Evolutionary conservation across 2,329 filamentous ascomycete genomes (phyloP), one percentile per base, ranked within the genome.

Genomic region (Cladobotryum mycophilum): DNA sequence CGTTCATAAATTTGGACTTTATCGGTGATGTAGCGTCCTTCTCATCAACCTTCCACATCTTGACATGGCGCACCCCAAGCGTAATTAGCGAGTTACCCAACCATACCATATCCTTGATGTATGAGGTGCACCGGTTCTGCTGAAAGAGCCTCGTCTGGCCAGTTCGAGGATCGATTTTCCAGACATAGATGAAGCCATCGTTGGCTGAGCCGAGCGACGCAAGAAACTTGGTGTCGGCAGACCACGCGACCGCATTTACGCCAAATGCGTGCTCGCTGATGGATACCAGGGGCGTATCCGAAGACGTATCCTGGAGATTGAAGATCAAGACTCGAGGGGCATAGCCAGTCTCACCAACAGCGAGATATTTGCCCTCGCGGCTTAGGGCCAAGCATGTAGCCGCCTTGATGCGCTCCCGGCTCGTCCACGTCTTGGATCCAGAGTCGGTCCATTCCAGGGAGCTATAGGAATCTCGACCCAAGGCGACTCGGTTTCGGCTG

Each of bases 271-370:
- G 93, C 63, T 99, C 93, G 49, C 82, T 88, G 50, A 99, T 81
- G 35, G 88, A 89, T 2, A 90, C 88, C 6, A 96, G 75, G 2
- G 93, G 93, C 1, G 79, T 79, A 61, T 97, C 91, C 3, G 85
- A 86, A 2, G 88, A 87, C 35, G 79, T 79, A 61, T 95, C 90
- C 60, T 87, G 81, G 5, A 93, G 83, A 33, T 83, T 89, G 69
- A 96, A 99, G 49, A 99, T 85, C 51, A 97, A 76, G 18, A 99
- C 89, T 48, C 93, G 81, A 5, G 93, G 93, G 48, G 86, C 88
- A 68, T 97, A 96, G 18, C 93, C 93, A 3, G 91, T 95, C 79
- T 99, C 93, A 61, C 93, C 93, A 3, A 97, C 87, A 8, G 92
- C 93, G 47, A 99, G 75, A 64, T 87, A 95, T 60, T 82, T 86